Percentiles rank a stretch among this genome's conserved stretches.
Evolutionary conservation across 2,329 filamentous ascomycete species (phyloP).

Genomic region (Stachybotrys elegans): DNA sequence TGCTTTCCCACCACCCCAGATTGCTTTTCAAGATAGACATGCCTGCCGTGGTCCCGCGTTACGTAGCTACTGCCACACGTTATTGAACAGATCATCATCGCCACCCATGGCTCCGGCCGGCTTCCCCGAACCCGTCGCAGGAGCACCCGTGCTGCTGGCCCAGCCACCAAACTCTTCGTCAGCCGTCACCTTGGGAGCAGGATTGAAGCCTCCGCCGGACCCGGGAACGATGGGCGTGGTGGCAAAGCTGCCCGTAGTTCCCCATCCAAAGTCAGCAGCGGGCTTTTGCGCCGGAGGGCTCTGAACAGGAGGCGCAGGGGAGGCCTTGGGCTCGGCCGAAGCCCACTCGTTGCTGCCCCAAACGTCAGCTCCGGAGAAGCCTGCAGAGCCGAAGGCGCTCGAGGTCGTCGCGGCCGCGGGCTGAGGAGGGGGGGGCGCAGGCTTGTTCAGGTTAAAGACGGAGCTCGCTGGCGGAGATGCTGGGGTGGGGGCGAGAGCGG

Average conservation of each 20-base stretch:
- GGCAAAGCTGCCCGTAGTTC: conserved; percentile 40
- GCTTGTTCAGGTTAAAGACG: conserved; percentile 70
- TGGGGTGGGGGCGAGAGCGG: conserved; percentile 30
- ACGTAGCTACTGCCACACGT: conserved; percentile 74
- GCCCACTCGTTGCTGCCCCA: conserved; percentile 89
- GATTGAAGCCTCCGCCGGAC: conserved; percentile 59
- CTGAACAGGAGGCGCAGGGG: conserved; percentile 43
- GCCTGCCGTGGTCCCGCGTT: conserved; percentile 6
- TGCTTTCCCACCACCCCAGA: conserved; percentile 10
- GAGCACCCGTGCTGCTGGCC: conserved; percentile 63
- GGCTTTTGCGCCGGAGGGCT: conserved; percentile 43
- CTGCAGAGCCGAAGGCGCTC: conserved; percentile 32
- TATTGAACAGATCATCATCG: conserved; percentile 87
- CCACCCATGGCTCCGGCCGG: conserved; percentile 56
- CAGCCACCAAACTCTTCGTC: conserved; percentile 97
- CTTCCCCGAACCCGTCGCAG: conserved; percentile 41
- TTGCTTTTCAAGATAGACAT: conserved; percentile 4
- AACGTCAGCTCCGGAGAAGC: conserved; percentile 57
- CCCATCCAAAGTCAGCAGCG: conserved; percentile 60
- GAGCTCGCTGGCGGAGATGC: conserved; percentile 49
- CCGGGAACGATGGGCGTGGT: conserved; percentile 57
- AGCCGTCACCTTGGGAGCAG: conserved; percentile 66
- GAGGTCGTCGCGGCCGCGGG: conserved; percentile 24
- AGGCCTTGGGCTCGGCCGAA: conserved; percentile 35
- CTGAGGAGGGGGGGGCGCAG: conserved; percentile 35